phyloP scores from a whole-genome alignment of 1,139 yeast species.

The Starmera stellimalicola region DNA sequence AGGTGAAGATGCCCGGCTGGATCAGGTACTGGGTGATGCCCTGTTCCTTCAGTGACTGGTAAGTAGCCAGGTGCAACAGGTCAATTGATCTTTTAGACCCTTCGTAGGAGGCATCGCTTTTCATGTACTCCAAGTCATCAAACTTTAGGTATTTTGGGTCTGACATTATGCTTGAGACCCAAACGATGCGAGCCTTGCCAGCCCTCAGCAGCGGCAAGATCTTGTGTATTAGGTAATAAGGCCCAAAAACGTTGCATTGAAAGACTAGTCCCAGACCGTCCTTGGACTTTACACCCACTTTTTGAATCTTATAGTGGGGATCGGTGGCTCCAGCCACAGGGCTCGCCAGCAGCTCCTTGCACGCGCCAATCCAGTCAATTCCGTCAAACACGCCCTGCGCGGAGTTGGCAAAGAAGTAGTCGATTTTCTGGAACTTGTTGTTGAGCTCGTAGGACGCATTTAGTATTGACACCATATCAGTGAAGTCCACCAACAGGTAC shows the following conservation, averaged over 20 bases:
- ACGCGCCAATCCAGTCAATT: slow-evolving; percentile 75
- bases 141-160: slow-evolving; percentile 60
- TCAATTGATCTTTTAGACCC: slow-evolving; percentile 89
- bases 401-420: slow-evolving; percentile 77
- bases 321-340: slow-evolving; percentile 80
- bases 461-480: slow-evolving; percentile 81
- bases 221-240: slow-evolving; percentile 70
- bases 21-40: slow-evolving; percentile 67
- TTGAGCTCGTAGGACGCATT: slow-evolving; percentile 64
- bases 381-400: slow-evolving; percentile 85
- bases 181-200: slow-evolving; percentile 56
- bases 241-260: slow-evolving; percentile 94
- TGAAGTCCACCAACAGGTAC: slow-evolving; percentile 76
- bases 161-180: slow-evolving; percentile 83
- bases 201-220: slow-evolving; percentile 40
- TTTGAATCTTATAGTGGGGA: slow-evolving; percentile 77
- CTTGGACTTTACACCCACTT: slow-evolving; percentile 58
- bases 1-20: slow-evolving; percentile 92
- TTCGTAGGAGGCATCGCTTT: slow-evolving; percentile 67
- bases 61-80: slow-evolving; percentile 67
- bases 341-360: slow-evolving; percentile 46
- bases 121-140: slow-evolving; percentile 63
- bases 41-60: slow-evolving; percentile 34
- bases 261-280: slow-evolving; percentile 80
- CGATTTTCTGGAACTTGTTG: slow-evolving; percentile 54